Conservation (phyloP, 169 alveolate species). For the Ichthyophthirius multifiliis region DNA sequence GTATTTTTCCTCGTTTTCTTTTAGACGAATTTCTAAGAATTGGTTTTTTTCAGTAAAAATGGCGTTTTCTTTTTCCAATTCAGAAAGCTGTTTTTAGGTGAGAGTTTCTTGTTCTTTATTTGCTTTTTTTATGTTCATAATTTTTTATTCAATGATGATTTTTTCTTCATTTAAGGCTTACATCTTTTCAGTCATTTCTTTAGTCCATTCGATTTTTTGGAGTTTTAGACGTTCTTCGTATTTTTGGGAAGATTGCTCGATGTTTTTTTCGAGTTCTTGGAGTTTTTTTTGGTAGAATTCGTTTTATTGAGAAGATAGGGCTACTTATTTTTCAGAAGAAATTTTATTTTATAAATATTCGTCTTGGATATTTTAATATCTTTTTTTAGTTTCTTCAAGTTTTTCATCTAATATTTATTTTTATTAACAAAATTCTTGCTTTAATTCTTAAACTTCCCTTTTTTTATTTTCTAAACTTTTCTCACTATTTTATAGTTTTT, state of each 20-base stretch:
- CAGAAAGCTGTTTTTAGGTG: conserved; percentile 12
- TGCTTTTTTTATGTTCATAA: conserved; percentile 51
- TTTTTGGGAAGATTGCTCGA: conserved; percentile 53
- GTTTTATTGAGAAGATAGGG: conserved; percentile 64
- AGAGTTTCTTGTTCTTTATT: conserved; percentile 51
- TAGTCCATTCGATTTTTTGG: conserved; percentile 41
- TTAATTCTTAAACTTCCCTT: conserved; percentile 41
- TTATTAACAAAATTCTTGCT: conserved; percentile 54
- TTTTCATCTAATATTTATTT: conserved; percentile 43
- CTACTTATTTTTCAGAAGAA: conserved; percentile 73
- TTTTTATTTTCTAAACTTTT: conserved; percentile 42
- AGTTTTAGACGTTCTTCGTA: conserved; percentile 74
- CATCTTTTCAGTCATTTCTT: conserved; percentile 54
- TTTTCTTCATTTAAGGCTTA: conserved; percentile 65
- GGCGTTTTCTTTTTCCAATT: conserved; percentile 62
- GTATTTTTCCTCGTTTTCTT: conserved; percentile 24
- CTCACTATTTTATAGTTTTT: conserved; percentile 57
- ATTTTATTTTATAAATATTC: conserved; percentile 67
- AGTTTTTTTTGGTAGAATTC: conserved; percentile 76
- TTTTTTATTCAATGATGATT: conserved; percentile 53
- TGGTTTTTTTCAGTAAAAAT: conserved; percentile 53
- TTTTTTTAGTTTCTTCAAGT: conserved; percentile 53
- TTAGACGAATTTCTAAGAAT: conserved; percentile 28
- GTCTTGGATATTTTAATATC: conserved; percentile 62
- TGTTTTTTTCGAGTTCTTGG: conserved; percentile 54